These are phyloP conservation scores for Pythium catenulatum DNA, from an alignment of 352 stramenopile genomes.

Conservation along the genomic window DNA sequence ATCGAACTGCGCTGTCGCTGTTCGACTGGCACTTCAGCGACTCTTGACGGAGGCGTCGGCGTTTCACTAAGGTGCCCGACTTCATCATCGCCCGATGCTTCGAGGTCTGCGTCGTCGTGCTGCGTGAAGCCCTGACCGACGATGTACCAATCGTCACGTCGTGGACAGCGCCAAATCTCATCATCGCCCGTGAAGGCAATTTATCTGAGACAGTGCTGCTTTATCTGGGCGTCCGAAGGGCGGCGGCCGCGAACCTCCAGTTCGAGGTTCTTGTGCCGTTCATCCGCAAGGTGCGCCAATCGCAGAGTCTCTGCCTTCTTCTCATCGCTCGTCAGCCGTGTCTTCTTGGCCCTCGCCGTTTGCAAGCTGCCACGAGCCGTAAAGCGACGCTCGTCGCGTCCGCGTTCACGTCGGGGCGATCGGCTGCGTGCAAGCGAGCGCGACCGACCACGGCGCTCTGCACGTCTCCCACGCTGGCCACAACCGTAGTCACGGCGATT, in stretches of 20 bases:
- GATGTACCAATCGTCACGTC: neutral
- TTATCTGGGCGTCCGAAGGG: neutral
- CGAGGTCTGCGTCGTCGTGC: neutral
- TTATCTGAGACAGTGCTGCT: neutral
- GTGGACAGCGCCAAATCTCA: neutral
- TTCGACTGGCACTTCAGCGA: neutral
- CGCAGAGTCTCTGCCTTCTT: neutral
- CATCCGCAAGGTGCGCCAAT: neutral
- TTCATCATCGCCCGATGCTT: neutral
- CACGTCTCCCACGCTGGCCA: neutral
- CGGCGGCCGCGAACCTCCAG: neutral
- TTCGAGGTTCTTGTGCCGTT: neutral
- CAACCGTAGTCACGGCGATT: too few relatives aligned
- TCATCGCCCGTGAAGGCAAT: neutral
- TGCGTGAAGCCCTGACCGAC: neutral
- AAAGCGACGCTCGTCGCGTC: neutral
- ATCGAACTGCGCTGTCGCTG: neutral
- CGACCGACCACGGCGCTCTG: neutral
- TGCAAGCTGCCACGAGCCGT: neutral
- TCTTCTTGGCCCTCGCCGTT: constrained; percentile 5
- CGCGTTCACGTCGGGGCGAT: neutral
- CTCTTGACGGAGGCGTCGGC: neutral
- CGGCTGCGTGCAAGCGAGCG: neutral
- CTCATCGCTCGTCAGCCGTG: neutral
- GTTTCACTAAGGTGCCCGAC: too few relatives aligned